These are phyloP conservation scores for Tetracladium marchalianum DNA, from an alignment of 495 filamentous ascomycete genomes.

Conservation along the genomic window DNA sequence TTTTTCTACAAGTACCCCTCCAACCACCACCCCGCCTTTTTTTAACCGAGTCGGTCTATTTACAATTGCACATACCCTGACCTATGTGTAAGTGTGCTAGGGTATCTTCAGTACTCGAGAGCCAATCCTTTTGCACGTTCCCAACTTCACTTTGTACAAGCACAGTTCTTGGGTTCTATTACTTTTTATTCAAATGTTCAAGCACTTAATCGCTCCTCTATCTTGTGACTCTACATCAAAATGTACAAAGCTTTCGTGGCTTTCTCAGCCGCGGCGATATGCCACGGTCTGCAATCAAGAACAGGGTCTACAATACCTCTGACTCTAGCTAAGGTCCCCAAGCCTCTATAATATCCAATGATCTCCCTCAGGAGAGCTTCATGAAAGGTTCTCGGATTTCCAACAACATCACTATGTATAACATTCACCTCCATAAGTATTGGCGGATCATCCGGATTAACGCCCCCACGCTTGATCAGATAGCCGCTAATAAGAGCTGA, in stretches of 20 bases:
- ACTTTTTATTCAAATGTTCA: too few species aligned
- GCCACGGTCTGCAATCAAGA: conserved; percentile 66
- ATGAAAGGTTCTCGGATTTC: conserved; percentile 19
- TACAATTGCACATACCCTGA: too few species aligned
- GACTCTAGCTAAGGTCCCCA: conserved; percentile 62
- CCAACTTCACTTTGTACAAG: too few species aligned
- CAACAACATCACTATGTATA: conserved; percentile 41
- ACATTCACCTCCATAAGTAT: conserved; percentile 57
- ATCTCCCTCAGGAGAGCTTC: conserved; percentile 61
- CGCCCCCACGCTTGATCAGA: conserved; percentile 63
- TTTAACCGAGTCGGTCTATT: too few species aligned
- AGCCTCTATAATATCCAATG: conserved; percentile 62
- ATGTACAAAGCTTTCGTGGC: conserved; percentile 47
- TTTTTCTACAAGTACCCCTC: too few species aligned
- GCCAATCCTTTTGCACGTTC: too few species aligned
- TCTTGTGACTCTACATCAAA: conserved; percentile 30
- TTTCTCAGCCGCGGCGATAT: conserved; percentile 71
- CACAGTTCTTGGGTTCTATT: too few species aligned
- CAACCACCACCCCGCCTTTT: too few species aligned
- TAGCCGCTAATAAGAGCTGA: conserved; percentile 63
- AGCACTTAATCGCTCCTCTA: too few species aligned
- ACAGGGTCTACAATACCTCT: conserved; percentile 55
- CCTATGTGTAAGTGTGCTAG: too few species aligned
- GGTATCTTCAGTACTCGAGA: too few species aligned
- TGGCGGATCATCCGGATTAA: conserved; percentile 49